These are phyloP conservation scores for Ustilago tritici DNA, from an alignment of 1,284 basidiomycete genomes.

Conservation along the genomic window DNA sequence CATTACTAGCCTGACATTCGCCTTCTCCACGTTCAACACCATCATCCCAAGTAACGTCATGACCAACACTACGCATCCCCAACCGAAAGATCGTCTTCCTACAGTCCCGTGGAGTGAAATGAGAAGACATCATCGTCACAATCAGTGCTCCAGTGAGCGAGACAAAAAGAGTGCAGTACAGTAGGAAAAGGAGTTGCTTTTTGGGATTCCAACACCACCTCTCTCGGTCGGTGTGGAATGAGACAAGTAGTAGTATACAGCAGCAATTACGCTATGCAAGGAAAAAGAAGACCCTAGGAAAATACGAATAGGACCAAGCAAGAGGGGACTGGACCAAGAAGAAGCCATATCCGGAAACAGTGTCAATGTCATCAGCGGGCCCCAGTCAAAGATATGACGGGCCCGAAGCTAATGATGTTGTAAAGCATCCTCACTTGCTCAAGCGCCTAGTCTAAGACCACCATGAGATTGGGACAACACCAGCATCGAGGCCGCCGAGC, in stretches of 20 bases:
- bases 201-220: background rate
- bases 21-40: background rate
- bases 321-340: background rate
- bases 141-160: background rate
- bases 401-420: slow-evolving; percentile 5
- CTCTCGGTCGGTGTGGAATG: background rate
- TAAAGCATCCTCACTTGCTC: background rate
- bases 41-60: background rate
- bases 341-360: background rate
- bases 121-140: background rate
- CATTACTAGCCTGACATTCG: no score
- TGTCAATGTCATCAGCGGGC: slow-evolving; percentile 3
- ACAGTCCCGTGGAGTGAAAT: no score
- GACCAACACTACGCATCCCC: background rate
- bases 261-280: background rate
- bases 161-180: no score
- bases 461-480: slow-evolving; percentile 50
- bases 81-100: background rate
- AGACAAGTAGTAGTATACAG: slow-evolving; percentile 17
- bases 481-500: slow-evolving; percentile 33
- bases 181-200: background rate
- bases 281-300: slow-evolving; percentile 2
- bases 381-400: slow-evolving; percentile 4
- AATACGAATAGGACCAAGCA: background rate
- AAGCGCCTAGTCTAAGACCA: slow-evolving; percentile 18